Percentiles rank a stretch among this genome's conserved stretches.
Conservation (phyloP, 148 eudicot genomes). For the Arctostaphylos glauca region DNA sequence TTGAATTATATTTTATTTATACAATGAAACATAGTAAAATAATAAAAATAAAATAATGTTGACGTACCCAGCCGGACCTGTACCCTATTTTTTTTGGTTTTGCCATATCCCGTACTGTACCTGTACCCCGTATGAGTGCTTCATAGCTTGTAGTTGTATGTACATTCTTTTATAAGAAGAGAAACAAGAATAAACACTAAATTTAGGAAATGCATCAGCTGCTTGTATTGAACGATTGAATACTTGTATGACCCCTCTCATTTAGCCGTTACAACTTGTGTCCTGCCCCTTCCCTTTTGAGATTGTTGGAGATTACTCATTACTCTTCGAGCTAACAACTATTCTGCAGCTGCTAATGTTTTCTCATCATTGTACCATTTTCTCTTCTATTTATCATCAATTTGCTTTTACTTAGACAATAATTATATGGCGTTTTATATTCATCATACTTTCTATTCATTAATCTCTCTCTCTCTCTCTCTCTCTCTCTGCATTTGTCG, state of each 20-base stretch:
- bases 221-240: not conserved
- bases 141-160: too few species aligned
- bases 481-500: too few species aligned
- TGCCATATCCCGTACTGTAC: too few species aligned
- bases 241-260: not conserved
- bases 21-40: too few species aligned
- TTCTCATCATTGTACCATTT: not conserved
- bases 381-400: not conserved
- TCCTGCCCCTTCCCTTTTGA: not conserved
- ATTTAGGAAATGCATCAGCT: conserved; percentile 1
- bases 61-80: too few species aligned
- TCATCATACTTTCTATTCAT: too few species aligned
- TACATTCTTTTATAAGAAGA: not conserved
- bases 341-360: not conserved
- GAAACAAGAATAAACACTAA: not conserved
- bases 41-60: too few species aligned
- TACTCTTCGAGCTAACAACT: not conserved
- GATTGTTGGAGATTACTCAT: not conserved
- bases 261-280: not conserved
- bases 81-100: too few species aligned
- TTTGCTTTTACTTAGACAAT: not conserved
- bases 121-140: too few species aligned
- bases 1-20: too few species aligned
- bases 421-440: not conserved
- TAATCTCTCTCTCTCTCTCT: not conserved